Evolutionary conservation across 331 rosid species (phyloP).

Genomic region (Quercus phellos): DNA sequence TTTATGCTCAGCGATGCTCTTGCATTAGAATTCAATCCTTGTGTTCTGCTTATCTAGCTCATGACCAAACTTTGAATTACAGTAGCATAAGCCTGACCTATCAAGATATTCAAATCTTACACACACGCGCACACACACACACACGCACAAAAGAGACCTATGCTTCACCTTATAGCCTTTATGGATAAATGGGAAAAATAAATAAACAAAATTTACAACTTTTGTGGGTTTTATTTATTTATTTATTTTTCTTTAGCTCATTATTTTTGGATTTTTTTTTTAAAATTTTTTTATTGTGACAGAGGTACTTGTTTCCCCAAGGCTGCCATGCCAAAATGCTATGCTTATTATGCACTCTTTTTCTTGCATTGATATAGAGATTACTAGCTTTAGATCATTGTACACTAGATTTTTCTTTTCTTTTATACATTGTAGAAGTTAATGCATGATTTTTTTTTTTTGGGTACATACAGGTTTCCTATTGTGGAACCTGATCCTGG

Average conservation of each 20-base stretch:
- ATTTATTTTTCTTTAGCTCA: neutral
- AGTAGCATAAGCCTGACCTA: no score
- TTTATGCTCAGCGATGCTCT: no score
- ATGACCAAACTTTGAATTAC: no score
- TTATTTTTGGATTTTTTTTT: neutral
- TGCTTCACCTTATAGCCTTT: neutral
- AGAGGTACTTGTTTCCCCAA: neutral
- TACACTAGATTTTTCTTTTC: neutral
- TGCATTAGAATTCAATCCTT: no score
- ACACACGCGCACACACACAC: no score
- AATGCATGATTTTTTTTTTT: slow-evolving; percentile 17
- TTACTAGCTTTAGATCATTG: neutral
- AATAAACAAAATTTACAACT: neutral
- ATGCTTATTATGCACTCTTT: neutral
- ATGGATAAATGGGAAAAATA: neutral
- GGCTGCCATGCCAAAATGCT: neutral
- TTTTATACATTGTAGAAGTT: neutral
- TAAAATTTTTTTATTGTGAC: neutral
- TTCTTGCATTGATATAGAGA: neutral
- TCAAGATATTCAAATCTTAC: neutral
- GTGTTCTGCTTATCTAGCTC: no score
- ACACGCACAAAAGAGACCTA: neutral
- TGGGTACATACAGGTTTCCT: slow-evolving; percentile 55
- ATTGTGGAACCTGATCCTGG: slow-evolving; percentile 94
- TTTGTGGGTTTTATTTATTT: neutral